Conservation (phyloP, 345 rosid genomes). For the Gossypium australe region DNA sequence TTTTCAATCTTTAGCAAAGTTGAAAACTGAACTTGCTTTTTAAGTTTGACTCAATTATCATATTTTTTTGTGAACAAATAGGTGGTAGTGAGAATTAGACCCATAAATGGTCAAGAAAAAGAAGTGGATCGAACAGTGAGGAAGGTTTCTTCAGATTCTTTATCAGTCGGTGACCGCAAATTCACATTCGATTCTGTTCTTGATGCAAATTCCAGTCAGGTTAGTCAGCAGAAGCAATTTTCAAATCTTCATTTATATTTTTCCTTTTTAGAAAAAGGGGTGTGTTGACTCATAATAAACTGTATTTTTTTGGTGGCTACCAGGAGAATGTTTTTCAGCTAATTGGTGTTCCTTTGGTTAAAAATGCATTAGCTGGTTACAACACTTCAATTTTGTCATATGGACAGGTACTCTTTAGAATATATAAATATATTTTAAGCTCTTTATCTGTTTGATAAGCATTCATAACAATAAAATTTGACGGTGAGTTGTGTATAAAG, state of each 20-base stretch:
- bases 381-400: slow-evolving; percentile 75
- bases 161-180: slow-evolving; percentile 52
- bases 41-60: neutral
- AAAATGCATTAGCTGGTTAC: slow-evolving; percentile 81
- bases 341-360: slow-evolving; percentile 77
- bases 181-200: slow-evolving; percentile 79
- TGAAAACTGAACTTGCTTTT: neutral
- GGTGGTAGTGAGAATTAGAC: slow-evolving; percentile 88
- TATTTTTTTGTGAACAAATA: slow-evolving; percentile 12
- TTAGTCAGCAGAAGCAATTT: slow-evolving; percentile 8
- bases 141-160: slow-evolving; percentile 55
- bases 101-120: slow-evolving; percentile 33
- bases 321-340: slow-evolving; percentile 76
- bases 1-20: neutral
- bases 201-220: slow-evolving; percentile 78
- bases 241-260: too few species aligned
- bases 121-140: slow-evolving; percentile 40
- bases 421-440: neutral
- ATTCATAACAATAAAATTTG: neutral
- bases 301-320: slow-evolving; percentile 21
- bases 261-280: neutral
- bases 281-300: neutral
- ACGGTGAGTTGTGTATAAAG: neutral
- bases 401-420: slow-evolving; percentile 62
- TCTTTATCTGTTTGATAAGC: neutral